Base-by-base conservation (phyloP, 2,329 filamentous ascomycete genomes). In the Cladosporium sp. region DNA sequence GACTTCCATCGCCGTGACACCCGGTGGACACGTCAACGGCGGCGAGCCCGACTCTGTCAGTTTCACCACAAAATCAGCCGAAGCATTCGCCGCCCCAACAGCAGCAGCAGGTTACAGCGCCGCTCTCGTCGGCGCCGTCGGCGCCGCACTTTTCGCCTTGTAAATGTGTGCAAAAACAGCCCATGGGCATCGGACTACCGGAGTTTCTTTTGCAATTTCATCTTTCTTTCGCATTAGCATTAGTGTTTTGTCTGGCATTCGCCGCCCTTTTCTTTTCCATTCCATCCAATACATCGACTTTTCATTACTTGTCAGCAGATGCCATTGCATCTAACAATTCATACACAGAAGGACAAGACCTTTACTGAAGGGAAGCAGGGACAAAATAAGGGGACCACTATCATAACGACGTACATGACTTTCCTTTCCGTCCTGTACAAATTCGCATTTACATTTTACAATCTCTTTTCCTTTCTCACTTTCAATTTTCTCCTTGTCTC, bases 1-100 rank as follows among this genome's bases (percentile, higher is more conserved):
- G 28, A 82, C 83, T 2, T 79, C 79, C 0, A 79, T 82, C 1
- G 76, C 80, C 1, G 76, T 79, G 0, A 76, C 74, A 60, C 78
- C 78, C 3, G 80, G 78, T 4, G 83, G 82, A 11, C 78, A 83
- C 23, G 76, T 75, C 37, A 68, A 69, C 44, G 70, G 62, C 14
- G 68, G 67, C 46, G 49, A 49, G 5, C 55, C 65, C 14, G 29
- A 58, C 2, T 64, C 28, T 14, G 28, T 60, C n/a, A 23, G 62
- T 14, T 46, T 26, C 37, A 62, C 66, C n/a, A 69, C 66, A 5
- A 67, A 67, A 5, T 70, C 71, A 5, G 46, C 68, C 7, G 65
- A 57, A 11, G 67, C 55, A 5, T 37, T 55, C 40, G 68, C 66
- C 16, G 70, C 68, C 10, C 71, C 74, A 10, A 75, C 75, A 6